A percentile compares a stretch with the other conserved stretches of the same genome.
phyloP scores from a whole-genome alignment of 331 rosid genomes.

The Arachis monticola region DNA sequence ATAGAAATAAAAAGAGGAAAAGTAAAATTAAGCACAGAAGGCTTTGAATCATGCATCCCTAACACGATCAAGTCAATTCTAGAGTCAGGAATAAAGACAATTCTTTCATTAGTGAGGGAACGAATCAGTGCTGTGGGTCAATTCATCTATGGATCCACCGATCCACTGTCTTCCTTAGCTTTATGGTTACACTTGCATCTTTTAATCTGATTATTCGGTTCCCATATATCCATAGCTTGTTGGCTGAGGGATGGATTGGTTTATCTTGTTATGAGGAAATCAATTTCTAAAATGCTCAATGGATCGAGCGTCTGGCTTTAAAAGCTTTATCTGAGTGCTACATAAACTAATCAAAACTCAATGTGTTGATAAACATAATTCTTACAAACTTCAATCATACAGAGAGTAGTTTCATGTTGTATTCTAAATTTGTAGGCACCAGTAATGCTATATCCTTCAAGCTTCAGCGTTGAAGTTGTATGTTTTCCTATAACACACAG shows the following conservation, averaged over 20 bases:
- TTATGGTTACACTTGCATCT: not conserved
- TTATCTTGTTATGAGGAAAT: not conserved
- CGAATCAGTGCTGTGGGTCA: too few relatives aligned
- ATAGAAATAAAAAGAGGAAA: too few relatives aligned
- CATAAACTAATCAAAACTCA: not conserved
- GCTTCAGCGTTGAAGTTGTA: not conserved
- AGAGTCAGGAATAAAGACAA: not conserved
- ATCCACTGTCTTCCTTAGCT: too few relatives aligned
- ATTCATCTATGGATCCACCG: too few relatives aligned
- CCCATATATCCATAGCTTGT: not conserved
- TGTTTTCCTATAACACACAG: constrained; percentile 2
- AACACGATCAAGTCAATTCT: constrained; percentile 1
- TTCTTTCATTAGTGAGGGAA: too few relatives aligned
- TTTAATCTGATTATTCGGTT: not conserved
- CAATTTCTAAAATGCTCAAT: not conserved
- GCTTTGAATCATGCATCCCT: not conserved
- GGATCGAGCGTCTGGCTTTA: not conserved
- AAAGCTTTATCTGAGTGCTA: not conserved
- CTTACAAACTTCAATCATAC: not conserved
- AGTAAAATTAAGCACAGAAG: too few relatives aligned
- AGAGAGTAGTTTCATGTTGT: not conserved
- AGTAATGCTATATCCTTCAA: constrained; percentile 24
- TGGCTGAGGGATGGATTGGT: not conserved
- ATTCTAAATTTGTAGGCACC: not conserved
- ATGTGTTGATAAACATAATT: not conserved